These are phyloP conservation scores for Cenococcum geophilum DNA, from an alignment of 495 filamentous ascomycete genomes.

Conservation along the genomic window DNA sequence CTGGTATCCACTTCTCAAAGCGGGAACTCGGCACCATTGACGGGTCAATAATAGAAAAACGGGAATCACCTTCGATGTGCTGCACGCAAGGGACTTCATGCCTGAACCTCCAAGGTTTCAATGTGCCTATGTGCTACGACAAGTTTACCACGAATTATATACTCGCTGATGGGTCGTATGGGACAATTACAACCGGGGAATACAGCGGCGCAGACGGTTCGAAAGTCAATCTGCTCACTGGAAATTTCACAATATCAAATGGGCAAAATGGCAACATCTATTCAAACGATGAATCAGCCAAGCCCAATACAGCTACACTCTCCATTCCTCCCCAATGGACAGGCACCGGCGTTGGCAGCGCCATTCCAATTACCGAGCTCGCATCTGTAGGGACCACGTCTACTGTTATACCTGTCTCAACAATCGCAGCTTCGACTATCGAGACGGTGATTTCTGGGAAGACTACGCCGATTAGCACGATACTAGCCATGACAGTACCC, in stretches of 20 bases:
- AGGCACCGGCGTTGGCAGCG: constrained; percentile 34
- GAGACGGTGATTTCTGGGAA: neutral
- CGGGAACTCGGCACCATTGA: constrained; percentile 8
- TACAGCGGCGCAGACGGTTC: constrained; percentile 34
- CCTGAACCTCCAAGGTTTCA: constrained; percentile 29
- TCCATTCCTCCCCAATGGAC: constrained; percentile 41
- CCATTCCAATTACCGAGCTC: constrained; percentile 37
- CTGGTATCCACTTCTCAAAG: constrained; percentile 24
- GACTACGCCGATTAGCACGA: neutral
- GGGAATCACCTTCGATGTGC: constrained; percentile 13
- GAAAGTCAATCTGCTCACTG: constrained; percentile 37
- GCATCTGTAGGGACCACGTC: constrained; percentile 15
- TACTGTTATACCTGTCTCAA: constrained; percentile 5
- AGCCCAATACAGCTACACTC: constrained; percentile 39
- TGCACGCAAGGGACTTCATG: constrained; percentile 32
- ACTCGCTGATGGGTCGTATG: constrained; percentile 41
- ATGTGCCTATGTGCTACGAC: constrained; percentile 41
- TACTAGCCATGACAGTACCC: neutral
- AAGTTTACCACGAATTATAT: constrained; percentile 43
- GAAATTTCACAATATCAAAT: constrained; percentile 33
- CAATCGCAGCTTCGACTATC: constrained; percentile 8
- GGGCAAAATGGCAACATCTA: constrained; percentile 41
- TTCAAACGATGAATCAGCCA: constrained; percentile 26
- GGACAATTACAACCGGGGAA: constrained; percentile 36
- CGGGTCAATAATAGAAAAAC: neutral